Evolutionary conservation across 495 filamentous ascomycete species (phyloP), one percentile per base, ranked within the genome.

Genomic region (Aspergillus saccharolyticus): DNA sequence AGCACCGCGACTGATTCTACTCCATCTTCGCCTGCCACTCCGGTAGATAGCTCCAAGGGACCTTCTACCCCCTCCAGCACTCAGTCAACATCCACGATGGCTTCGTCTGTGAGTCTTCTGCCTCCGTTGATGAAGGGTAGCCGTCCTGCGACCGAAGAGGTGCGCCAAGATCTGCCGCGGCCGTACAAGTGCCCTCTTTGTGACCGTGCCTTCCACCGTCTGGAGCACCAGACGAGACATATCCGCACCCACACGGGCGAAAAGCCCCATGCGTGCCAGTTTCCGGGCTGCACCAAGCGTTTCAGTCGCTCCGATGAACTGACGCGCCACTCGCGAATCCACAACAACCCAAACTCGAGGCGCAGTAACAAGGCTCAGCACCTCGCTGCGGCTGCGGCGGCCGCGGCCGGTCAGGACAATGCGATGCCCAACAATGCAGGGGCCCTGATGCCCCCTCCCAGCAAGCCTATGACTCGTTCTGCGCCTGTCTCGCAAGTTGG

Each of bases 151-250:
- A 79, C 63, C 65, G 79, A 86, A 61, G 75, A 83, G 55, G 69
- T 78, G 17, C 78, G 83, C 44, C 83, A 83, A 80, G 94, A 97
- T 72, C 81, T 97, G 4, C 95, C 94, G 42, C 86, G 95, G 42
- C 94, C 94, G 0, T 98, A 98, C 82, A 97, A 97, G 75, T 98
- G 94, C 69, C 93, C 94, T 44, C 80, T 98, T 49, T 98, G 94
- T 81, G 95, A 97, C 66, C 96, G 97, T 80, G 94, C 94, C 30
- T 98, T 98, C 79, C 94, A 98, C 81, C 89, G 94, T 58, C 80
- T 98, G 50, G 94, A 98, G 76, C 94, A 98, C 70, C 94, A 98
- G 77, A 98, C 94, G 24, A 83, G 94, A 60, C 94, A 98, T 70
- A 97, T 98, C 67, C 84, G 94, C 62, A 97, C 95, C 8, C 94